A percentile compares a stretch with the other conserved stretches of the same genome.
phyloP scores from a whole-genome alignment of 2,329 filamentous ascomycete species.

The Bisporella sp. region DNA sequence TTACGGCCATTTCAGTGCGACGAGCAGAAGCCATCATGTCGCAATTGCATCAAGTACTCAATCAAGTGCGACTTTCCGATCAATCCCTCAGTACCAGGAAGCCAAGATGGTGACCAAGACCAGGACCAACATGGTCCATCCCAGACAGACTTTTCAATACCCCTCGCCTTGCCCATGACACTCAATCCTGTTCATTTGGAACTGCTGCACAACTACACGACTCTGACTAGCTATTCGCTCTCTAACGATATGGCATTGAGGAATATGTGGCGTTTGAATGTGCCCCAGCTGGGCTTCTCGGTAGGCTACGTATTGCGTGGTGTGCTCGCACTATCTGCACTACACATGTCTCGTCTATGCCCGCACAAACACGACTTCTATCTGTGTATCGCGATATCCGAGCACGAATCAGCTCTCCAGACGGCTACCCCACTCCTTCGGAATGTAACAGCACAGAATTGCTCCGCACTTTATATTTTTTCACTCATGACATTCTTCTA shows the following conservation, averaged over 20 bases:
- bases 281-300: slow-evolving; percentile 37
- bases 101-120: not conserved
- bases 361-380: slow-evolving; percentile 33
- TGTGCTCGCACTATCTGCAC: slow-evolving; percentile 41
- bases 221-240: slow-evolving; percentile 41
- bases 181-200: slow-evolving; percentile 33
- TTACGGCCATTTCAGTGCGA: slow-evolving; percentile 29
- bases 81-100: too few species aligned
- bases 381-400: slow-evolving; percentile 29
- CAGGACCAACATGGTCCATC: slow-evolving; percentile 3
- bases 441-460: slow-evolving; percentile 28
- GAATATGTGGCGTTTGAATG: slow-evolving; percentile 39
- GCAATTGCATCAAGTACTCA: slow-evolving; percentile 34
- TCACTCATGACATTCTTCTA: slow-evolving; percentile 32
- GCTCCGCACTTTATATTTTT: slow-evolving; percentile 32
- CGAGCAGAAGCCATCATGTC: slow-evolving; percentile 32
- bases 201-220: slow-evolving; percentile 45
- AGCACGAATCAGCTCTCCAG: slow-evolving; percentile 28
- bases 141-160: slow-evolving; percentile 5
- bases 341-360: slow-evolving; percentile 39
- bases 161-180: not conserved
- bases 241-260: slow-evolving; percentile 34
- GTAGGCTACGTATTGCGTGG: slow-evolving; percentile 41
- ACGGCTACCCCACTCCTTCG: slow-evolving; percentile 28
- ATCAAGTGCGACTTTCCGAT: slow-evolving; percentile 31